Base-by-base conservation (phyloP, 2,329 filamentous ascomycete genomes). In the Claviceps cyperi region DNA sequence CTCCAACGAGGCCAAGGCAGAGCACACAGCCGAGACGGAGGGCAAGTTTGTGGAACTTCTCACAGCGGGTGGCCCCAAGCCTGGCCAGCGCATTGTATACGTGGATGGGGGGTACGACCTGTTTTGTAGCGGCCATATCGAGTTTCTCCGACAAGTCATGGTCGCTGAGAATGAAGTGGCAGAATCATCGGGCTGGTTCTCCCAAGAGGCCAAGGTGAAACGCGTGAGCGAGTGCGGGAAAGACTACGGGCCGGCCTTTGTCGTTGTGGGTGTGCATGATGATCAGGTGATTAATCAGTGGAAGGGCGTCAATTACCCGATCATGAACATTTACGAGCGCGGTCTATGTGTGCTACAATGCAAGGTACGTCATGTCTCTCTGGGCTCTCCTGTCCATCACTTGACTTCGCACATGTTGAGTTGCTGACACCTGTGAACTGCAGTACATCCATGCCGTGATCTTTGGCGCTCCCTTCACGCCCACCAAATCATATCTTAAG, bases 291-390 rank as follows among this genome's bases (percentile, higher is more conserved):
- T 98, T 66, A 98, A 98, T 68, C 74, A 84, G 60, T 94, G 89
- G 85, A 97, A 97, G 69, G 91, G 92, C 37, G 77, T 96, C 59
- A 98, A 98, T 70, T 98, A 96, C 64, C 92, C 92, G 24, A 97
- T 98, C 69, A 98, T 98, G 92, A 98, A 97, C 71, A 90, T 95
- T 51, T 95, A 91, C 60, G 92, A 98, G 72, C 84, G 92, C 41
- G 90, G 90, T 1, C 80, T 98, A 21, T 98, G 92, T 64, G 91
- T 97, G 32, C 72, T 97, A 54, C 92, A 98, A 63, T 98, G 92
- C 73, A 84, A 84, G 66, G 87, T 91, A 73, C 60, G 78, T 65
- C 21, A 7, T 43, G 21, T 21, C 11, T 41, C 15, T 11, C 13
- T 3, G 13, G 9, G 22, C 37, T 13, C 22, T 28, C 13, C 24